Evolutionary conservation across 345 rosid genomes (phyloP).

Genomic region (Raphanus sativus): DNA sequence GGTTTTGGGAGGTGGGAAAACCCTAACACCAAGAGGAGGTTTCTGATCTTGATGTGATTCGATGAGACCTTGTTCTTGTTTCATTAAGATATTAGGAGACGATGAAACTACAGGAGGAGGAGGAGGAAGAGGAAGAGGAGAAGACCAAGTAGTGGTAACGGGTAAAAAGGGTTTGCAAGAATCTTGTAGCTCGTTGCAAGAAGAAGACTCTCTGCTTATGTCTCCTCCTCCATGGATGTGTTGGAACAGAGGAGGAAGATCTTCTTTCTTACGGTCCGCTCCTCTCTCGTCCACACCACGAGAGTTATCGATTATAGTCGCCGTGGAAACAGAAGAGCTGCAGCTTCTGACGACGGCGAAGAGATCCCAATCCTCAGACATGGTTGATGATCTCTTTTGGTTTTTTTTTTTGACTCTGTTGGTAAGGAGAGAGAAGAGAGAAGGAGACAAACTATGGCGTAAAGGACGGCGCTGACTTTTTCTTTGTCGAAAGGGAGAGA

Average conservation of each 20-base stretch:
- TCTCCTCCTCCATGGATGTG: constrained; percentile 30
- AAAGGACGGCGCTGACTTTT: constrained; percentile 84
- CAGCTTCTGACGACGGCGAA: constrained; percentile 74
- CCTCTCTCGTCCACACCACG: neutral
- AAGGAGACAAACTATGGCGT: constrained; percentile 38
- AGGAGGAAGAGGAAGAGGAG: constrained; percentile 21
- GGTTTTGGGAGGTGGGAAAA: constrained; percentile 24
- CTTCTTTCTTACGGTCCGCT: constrained; percentile 39
- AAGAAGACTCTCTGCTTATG: constrained; percentile 28
- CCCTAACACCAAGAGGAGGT: constrained; percentile 29
- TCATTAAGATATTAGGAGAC: constrained; percentile 17
- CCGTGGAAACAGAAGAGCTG: constrained; percentile 32
- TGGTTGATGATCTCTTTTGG: constrained; percentile 10
- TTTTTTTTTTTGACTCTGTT: constrained; percentile 16
- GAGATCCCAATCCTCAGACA: constrained; percentile 82
- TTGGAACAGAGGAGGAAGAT: constrained; percentile 34
- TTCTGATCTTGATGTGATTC: constrained; percentile 29
- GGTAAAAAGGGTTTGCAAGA: constrained; percentile 58
- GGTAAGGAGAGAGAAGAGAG: constrained; percentile 28
- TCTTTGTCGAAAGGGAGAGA: constrained; percentile 38
- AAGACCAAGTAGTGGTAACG: constrained; percentile 29
- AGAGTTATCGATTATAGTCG: constrained; percentile 21
- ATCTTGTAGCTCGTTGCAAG: constrained; percentile 53
- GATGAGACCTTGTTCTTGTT: constrained; percentile 30
- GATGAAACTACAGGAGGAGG: constrained; percentile 10